Conservation (phyloP, 192 early-diverging fungal species). For the Linnemannia hyalina region DNA sequence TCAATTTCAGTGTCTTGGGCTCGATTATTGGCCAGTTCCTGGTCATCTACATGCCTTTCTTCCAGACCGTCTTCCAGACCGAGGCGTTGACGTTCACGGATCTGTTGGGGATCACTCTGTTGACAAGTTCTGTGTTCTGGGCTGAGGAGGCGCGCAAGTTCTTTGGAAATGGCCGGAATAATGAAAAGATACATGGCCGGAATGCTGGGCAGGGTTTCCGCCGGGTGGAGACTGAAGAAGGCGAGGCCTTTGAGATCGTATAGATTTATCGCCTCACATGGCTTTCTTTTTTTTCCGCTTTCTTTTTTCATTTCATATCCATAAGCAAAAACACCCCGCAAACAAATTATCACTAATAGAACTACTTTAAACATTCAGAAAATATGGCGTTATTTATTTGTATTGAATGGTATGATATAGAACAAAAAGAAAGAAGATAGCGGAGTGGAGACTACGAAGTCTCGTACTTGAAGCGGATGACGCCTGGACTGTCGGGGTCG, state of each 20-base stretch:
- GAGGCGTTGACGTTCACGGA: slow-evolving; percentile 85
- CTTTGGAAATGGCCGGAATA: slow-evolving; percentile 7
- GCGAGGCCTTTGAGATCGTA: slow-evolving; percentile 54
- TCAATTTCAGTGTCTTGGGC: slow-evolving; percentile 84
- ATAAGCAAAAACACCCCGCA: background rate
- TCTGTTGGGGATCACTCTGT: slow-evolving; percentile 71
- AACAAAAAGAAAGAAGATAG: background rate
- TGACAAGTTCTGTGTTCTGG: slow-evolving; percentile 87
- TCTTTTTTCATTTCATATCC: background rate
- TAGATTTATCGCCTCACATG: background rate
- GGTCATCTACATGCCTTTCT: slow-evolving; percentile 90
- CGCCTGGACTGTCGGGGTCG: background rate
- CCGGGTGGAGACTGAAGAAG: slow-evolving; percentile 49
- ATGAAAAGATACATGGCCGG: slow-evolving; percentile 31
- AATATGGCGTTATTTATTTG: background rate
- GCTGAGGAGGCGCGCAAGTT: slow-evolving; percentile 89
- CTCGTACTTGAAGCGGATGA: background rate
- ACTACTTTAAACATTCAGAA: background rate
- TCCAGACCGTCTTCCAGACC: slow-evolving; percentile 96
- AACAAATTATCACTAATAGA: background rate
- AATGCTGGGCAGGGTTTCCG: slow-evolving; percentile 42
- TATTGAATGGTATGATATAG: background rate
- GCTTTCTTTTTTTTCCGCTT: background rate
- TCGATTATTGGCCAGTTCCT: slow-evolving; percentile 89
- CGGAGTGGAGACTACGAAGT: background rate